Base-by-base conservation (phyloP, 2,329 filamentous ascomycete species). In the Laburnicola sp. region DNA sequence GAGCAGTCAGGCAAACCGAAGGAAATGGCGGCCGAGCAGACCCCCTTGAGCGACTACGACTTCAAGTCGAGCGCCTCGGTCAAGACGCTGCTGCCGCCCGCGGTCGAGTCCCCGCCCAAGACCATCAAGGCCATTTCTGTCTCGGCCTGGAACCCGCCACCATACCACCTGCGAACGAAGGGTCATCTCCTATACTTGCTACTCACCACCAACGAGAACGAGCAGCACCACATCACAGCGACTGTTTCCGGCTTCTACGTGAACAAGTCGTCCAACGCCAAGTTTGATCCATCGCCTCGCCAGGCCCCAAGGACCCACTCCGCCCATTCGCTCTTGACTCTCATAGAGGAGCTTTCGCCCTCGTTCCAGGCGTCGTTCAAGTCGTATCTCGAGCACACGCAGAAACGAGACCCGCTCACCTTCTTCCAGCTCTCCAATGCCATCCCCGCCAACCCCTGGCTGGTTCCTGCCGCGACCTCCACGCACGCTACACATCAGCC, bases 341-440 rank as follows among this genome's bases (percentile, higher is more conserved):
- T 99, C 48, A 83, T 99, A 51, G 80, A 82, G 45, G 79, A 88
- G 50, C 75, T 99, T 31, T 97, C 94, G 6, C 85, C 90, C 1
- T 92, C 90, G 0, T 99, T 99, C 74, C 77, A 84, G 48, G 77
- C 83, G 10, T 81, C 87, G 2, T 97, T 97, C 73, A 78, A 84
- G 58, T 81, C 86, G 54, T 80, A 97, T 39, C 88, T 96, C 66
- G 89, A 95, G 66, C 86, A 85, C 74, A 96, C 94, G 74, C 88
- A 87, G 72, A 81, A 85, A 66, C 89, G 88, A 67, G 94, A 99
- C 64, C 89, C 94, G 28, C 78, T 99, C 51, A 88, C 92, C 28
- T 94, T 90, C 41, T 97, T 96, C 78, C 92, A 96, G 71, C 91
- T 97, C 70, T 94, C 93, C 45, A 97, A 97, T 73, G 87, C 93